A percentile compares a stretch with the other conserved stretches of the same genome.
Conservation (phyloP, 371 early-diverging fungal species). For the Homolaphlyctis polyrhiza region DNA sequence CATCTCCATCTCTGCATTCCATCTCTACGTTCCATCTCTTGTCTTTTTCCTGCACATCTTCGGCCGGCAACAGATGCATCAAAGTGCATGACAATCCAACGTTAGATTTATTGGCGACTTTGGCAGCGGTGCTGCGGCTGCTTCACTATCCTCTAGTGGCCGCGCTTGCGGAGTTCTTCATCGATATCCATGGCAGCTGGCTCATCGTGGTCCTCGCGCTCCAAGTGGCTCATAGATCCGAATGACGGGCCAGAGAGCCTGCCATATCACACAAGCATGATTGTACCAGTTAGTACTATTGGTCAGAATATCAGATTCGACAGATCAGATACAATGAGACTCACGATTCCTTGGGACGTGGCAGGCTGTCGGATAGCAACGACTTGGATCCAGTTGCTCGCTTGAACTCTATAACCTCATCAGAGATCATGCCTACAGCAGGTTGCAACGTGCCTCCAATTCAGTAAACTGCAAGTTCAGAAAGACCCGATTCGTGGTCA, state of each 20-base stretch:
- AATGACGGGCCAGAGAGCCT: not conserved
- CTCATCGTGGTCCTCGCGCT: conserved; percentile 26
- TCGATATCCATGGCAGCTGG: conserved; percentile 46
- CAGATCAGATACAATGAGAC: not conserved
- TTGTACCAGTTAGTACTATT: not conserved
- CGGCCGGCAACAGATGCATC: no score
- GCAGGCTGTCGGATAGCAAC: not conserved
- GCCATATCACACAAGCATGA: no score
- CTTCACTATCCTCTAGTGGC: no score
- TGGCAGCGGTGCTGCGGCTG: no score
- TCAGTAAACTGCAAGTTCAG: not conserved
- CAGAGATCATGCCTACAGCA: not conserved
- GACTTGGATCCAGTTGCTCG: not conserved
- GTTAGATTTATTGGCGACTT: no score
- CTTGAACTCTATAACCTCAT: not conserved
- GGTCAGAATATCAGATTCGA: not conserved
- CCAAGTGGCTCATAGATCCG: conserved; percentile 12
- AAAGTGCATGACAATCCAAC: no score
- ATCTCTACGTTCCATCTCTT: no score
- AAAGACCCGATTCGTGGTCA: not conserved
- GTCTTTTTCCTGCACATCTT: no score
- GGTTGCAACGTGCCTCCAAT: not conserved
- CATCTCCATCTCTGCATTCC: no score
- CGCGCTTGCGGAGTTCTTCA: conserved; percentile 37
- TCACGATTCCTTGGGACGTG: not conserved